Base-by-base conservation (phyloP, 331 rosid genomes). In the Cucumis variabilis region DNA sequence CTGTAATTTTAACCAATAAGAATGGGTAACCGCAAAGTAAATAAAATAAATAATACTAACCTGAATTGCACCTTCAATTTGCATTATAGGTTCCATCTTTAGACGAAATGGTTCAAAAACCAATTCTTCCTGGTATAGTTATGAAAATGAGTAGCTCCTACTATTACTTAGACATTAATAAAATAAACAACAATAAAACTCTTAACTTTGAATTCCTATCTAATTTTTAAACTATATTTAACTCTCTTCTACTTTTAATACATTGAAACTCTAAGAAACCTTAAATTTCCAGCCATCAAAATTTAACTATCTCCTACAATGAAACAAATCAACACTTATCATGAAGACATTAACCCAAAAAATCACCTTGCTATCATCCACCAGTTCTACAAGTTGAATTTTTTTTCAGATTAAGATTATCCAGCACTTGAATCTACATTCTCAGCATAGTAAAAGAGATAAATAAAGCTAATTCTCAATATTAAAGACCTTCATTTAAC, bases 371-470 rank as follows among this genome's bases (percentile, higher is more conserved):
- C 94, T 88, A 69, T 96, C 98, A 50, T 94, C 97, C 23, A 94
- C 98, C 92, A 97, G 89, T 86, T 97, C 99, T 87, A 97, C 92
- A 86, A 97, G 98, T 88, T 97, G 98, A 81, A 99, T 97, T 97
- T 92, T 92, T 97, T 30, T 30, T 30, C 87, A 97, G 98, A 90
- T 89, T 97, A 84, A 97, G 98, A 90, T 97, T 98, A 10, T 97
- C 98, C 93, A 97, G 89, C 37, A 97, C 88, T 92, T 97, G 99
- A 87, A 97, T 97, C 99, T 97, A 13, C 70, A 65, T 87, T 84
- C 68, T 89, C 93, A 97, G 89, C 37, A 97, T 87, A 89, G 86
- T 80, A 86, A 90, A 86, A 83, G 79, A 88, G 48, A 74, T 30
- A 86, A 86, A 82, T 51, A 77, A 60, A 74, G 10, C 41, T 12